Evolutionary conservation across 225 moss, liverwort and hornwort genomes (phyloP).

Genomic region (Asterella californica): DNA sequence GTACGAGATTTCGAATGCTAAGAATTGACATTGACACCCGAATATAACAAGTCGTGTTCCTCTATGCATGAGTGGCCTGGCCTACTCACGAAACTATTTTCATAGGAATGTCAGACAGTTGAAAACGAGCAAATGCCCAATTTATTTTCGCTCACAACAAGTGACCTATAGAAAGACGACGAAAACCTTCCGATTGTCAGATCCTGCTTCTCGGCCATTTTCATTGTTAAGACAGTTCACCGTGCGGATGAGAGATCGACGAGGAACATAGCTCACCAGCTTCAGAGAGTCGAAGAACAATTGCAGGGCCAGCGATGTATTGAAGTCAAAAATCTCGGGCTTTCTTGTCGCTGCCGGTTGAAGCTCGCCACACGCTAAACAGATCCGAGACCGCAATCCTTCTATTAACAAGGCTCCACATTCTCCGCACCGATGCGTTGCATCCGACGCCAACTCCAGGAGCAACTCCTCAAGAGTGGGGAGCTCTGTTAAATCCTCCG

Average conservation of each 20-base stretch:
- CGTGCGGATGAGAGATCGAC: background rate
- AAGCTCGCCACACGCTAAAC: constrained; percentile 32
- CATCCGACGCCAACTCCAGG: constrained; percentile 25
- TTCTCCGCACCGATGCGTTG: constrained; percentile 27
- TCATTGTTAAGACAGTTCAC: background rate
- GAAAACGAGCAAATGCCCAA: background rate
- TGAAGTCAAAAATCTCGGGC: constrained; percentile 22
- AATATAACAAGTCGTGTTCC: too few species aligned
- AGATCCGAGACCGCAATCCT: constrained; percentile 21
- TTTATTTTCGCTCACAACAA: background rate
- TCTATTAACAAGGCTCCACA: constrained; percentile 33
- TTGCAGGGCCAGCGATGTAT: constrained; percentile 26
- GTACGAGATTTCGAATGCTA: background rate
- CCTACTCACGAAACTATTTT: too few species aligned
- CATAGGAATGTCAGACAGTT: background rate
- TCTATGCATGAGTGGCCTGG: too few species aligned
- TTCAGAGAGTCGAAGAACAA: constrained; percentile 32
- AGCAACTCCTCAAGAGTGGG: constrained; percentile 28
- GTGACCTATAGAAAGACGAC: background rate
- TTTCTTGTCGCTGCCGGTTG: constrained; percentile 20
- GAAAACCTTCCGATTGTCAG: background rate
- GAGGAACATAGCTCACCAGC: constrained; percentile 31
- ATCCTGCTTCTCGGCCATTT: background rate
- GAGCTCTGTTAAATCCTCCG: constrained; percentile 19
- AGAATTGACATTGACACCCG: background rate